phyloP scores from a whole-genome alignment of 2,329 filamentous ascomycete species.

The Pseudohalonectria lignicola region DNA sequence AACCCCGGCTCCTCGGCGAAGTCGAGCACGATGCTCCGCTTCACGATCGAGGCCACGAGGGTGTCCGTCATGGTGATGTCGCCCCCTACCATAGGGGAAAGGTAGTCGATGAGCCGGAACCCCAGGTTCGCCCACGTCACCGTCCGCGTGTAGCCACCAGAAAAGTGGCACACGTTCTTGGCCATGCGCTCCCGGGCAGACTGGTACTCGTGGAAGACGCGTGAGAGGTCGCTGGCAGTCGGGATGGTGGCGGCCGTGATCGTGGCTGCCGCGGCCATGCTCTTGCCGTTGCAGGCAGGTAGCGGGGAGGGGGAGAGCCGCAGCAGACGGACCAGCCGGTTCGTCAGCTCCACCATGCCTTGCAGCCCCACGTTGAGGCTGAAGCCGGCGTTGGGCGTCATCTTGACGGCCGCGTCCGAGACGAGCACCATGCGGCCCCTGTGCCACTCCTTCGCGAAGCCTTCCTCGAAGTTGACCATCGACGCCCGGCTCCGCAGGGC shows the following conservation, averaged over 20 bases:
- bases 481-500: neutral
- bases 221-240: neutral
- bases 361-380: slow-evolving; percentile 5
- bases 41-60: slow-evolving; percentile 3
- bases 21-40: slow-evolving; percentile 5
- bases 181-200: neutral
- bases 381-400: slow-evolving; percentile 6
- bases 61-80: neutral
- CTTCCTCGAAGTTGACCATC: slow-evolving; percentile 20
- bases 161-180: neutral
- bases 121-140: slow-evolving; percentile 3
- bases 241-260: neutral
- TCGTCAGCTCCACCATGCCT: slow-evolving; percentile 6
- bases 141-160: slow-evolving; percentile 3
- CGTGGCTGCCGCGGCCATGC: neutral
- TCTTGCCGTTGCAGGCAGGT: too few relatives aligned
- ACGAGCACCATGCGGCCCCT: slow-evolving; percentile 57
- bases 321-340: slow-evolving; percentile 2
- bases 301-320: neutral
- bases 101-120: slow-evolving; percentile 4
- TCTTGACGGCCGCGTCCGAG: slow-evolving; percentile 6
- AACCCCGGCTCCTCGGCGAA: slow-evolving; percentile 1
- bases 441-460: slow-evolving; percentile 95
- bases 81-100: slow-evolving; percentile 3
- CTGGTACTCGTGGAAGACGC: slow-evolving; percentile 3